Percentiles rank a stretch among this genome's conserved stretches.
These are phyloP conservation scores for Didymella sp. DNA, from an alignment of 2,329 filamentous ascomycete species.

Conservation along the genomic window DNA sequence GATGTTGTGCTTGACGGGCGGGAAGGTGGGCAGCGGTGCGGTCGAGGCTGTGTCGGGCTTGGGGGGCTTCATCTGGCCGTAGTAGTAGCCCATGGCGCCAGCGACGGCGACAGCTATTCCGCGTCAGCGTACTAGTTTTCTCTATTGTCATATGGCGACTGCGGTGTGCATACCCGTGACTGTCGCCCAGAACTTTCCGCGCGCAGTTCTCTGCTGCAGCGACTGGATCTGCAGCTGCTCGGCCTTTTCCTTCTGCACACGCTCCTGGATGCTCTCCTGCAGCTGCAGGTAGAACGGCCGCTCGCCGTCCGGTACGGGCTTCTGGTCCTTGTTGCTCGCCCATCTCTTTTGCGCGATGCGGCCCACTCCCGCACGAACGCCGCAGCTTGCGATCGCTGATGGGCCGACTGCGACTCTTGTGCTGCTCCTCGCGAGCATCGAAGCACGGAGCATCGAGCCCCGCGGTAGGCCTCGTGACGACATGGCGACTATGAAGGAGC, in stretches of 20 bases:
- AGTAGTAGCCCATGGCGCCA: constrained; percentile 62
- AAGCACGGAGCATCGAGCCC: background rate
- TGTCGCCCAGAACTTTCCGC: constrained; percentile 49
- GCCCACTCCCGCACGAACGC: constrained; percentile 19
- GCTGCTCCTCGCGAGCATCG: background rate
- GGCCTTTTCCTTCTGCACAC: constrained; percentile 64
- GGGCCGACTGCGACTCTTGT: no score
- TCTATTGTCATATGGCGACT: background rate
- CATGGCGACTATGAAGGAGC: constrained; percentile 34
- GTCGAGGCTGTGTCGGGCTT: constrained; percentile 62
- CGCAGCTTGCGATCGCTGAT: constrained; percentile 17
- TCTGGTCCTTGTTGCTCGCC: constrained; percentile 37
- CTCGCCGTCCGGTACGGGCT: constrained; percentile 38
- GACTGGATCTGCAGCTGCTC: constrained; percentile 56
- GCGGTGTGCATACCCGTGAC: constrained; percentile 30
- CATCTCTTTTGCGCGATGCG: constrained; percentile 44
- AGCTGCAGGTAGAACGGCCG: constrained; percentile 66
- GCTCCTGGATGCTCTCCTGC: constrained; percentile 66
- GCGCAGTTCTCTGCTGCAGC: constrained; percentile 35
- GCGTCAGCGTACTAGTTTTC: background rate
- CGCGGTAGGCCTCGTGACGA: constrained; percentile 25
- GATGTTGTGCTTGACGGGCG: constrained; percentile 62
- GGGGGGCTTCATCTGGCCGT: constrained; percentile 59
- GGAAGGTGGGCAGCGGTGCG: constrained; percentile 57
- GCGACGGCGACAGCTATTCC: constrained; percentile 59